These are phyloP conservation scores for Marasmius oreades DNA, from an alignment of 1,284 basidiomycete species.

Conservation along the genomic window DNA sequence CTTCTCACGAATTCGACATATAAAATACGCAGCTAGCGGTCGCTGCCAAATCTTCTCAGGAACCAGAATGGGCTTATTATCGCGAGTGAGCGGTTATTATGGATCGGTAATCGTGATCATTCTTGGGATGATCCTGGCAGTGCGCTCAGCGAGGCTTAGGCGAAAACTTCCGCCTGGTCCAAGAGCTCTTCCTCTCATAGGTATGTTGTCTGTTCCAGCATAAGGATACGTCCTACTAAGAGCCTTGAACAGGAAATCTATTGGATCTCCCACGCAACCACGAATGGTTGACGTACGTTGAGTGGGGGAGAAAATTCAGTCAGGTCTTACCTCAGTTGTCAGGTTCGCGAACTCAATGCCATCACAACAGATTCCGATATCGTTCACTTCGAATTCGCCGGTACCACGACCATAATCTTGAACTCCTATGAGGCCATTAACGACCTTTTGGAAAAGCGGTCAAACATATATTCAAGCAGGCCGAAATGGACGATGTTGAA, in stretches of 20 bases:
- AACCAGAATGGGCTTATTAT: too few species aligned
- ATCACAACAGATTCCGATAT: constrained; percentile 7
- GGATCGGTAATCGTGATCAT: not conserved
- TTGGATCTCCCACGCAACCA: not conserved
- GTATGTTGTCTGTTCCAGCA: not conserved
- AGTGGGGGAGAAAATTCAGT: constrained; percentile 1
- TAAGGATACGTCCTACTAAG: not conserved
- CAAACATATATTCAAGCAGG: constrained; percentile 6
- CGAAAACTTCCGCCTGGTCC: not conserved
- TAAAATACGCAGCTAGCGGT: too few species aligned
- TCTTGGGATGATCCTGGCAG: not conserved
- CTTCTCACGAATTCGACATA: too few species aligned
- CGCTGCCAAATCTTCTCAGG: too few species aligned
- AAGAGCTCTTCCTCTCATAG: not conserved
- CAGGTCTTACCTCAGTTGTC: not conserved
- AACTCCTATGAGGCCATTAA: constrained; percentile 3
- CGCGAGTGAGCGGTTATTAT: too few species aligned
- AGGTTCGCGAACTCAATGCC: too few species aligned
- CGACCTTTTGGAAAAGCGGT: constrained; percentile 5
- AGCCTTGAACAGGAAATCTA: not conserved
- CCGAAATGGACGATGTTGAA: constrained; percentile 1
- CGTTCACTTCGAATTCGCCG: not conserved
- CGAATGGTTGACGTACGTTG: not conserved
- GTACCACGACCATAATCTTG: constrained; percentile 1
- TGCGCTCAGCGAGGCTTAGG: not conserved